Evolutionary conservation across 257 asterid genomes (phyloP).

Genomic region (Petunia axillaris): DNA sequence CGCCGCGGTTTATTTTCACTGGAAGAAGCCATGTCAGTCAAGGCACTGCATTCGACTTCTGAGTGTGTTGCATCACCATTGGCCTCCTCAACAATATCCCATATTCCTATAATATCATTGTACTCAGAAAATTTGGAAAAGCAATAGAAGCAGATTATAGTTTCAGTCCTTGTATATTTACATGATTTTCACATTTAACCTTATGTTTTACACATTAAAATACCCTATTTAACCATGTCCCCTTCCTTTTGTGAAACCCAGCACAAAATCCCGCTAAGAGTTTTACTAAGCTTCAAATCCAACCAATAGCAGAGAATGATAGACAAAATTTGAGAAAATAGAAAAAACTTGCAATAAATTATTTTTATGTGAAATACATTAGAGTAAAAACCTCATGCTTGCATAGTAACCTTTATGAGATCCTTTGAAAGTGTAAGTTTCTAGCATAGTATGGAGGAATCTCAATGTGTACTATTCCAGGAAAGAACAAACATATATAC

Average conservation of each 20-base stretch:
- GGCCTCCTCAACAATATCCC: conserved; percentile 56
- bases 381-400: background rate
- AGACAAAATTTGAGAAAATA: background rate
- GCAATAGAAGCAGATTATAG: conserved; percentile 26
- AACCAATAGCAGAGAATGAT: background rate
- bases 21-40: conserved; percentile 80
- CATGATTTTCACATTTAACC: background rate
- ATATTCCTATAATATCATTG: conserved; percentile 48
- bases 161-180: background rate
- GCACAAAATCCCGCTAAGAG: background rate
- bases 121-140: conserved; percentile 6
- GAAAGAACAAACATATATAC: too few relatives aligned
- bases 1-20: conserved; percentile 55
- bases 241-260: background rate
- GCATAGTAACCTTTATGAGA: background rate
- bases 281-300: background rate
- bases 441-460: too few relatives aligned
- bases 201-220: background rate
- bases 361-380: conserved; percentile 3
- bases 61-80: conserved; percentile 57
- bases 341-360: background rate
- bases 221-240: background rate
- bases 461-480: too few relatives aligned
- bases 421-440: background rate
- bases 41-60: conserved; percentile 68